Percentiles rank a stretch among this genome's conserved stretches.
Conservation (phyloP, 1,284 basidiomycete species). For the Tausonia pullulans region DNA sequence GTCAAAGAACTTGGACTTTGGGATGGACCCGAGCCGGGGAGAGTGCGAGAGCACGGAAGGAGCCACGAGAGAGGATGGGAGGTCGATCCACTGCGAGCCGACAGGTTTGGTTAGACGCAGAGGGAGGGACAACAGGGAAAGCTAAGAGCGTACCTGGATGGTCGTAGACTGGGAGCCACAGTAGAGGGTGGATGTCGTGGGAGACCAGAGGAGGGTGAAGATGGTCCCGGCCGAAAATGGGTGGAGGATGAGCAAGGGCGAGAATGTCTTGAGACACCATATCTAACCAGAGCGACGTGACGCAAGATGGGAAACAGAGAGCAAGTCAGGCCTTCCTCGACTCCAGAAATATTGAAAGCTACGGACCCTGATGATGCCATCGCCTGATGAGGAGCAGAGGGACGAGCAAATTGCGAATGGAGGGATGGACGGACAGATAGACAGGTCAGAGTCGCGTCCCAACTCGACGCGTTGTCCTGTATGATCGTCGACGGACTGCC, state of each 20-base stretch:
- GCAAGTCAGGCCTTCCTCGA: too few relatives aligned
- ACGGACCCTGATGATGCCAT: too few relatives aligned
- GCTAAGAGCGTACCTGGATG: constrained; percentile 7
- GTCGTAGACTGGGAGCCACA: constrained; percentile 14
- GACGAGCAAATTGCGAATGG: not conserved
- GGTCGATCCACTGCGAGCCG: constrained; percentile 3
- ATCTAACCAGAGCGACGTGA: too few relatives aligned
- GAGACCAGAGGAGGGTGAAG: constrained; percentile 9
- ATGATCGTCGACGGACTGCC: too few relatives aligned
- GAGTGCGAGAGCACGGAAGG: not conserved
- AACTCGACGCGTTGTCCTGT: too few relatives aligned
- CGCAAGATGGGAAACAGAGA: too few relatives aligned
- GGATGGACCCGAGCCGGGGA: not conserved
- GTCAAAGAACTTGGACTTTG: not conserved
- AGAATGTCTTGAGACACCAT: constrained; percentile 9
- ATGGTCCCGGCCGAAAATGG: constrained; percentile 5
- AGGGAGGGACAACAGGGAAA: not conserved
- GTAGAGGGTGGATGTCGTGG: constrained; percentile 5
- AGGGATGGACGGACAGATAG: not conserved
- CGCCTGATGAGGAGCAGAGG: too few relatives aligned
- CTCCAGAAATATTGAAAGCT: too few relatives aligned
- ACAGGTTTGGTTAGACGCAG: too few relatives aligned
- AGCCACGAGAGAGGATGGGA: not conserved
- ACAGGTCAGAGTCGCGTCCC: too few relatives aligned
- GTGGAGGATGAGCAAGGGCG: constrained; percentile 3